Base-by-base conservation (phyloP, 768 basidiomycete genomes). In the Lyophyllum shimeji region DNA sequence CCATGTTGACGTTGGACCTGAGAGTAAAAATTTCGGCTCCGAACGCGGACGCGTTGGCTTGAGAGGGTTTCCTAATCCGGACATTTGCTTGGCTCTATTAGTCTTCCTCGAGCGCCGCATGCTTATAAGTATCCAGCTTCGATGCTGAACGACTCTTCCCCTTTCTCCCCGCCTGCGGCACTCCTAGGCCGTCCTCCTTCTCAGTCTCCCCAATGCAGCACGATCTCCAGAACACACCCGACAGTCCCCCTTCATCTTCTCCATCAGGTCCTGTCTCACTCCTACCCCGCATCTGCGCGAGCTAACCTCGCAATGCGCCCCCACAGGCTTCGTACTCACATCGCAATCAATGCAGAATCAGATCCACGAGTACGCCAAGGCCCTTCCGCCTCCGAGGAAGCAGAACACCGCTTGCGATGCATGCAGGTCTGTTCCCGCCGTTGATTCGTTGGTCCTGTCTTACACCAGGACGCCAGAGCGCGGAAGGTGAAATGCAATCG, bases 321-420 rank as follows among this genome's bases (percentile, higher is more conserved):
- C 20, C 48, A 44, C 66, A 87, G 87, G 80, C 62, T 81, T 87
- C 62, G 74, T 79, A 50, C 77, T 89, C 50, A 82, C 88, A 20
- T 82, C 80, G 7, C 82, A 81, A 56, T 79, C 84, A 44, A 80
- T 89, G 64, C 90, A 92, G 76, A 89, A 84, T 63, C 88, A 91
- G 71, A 87, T 90, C 52, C 87, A 90, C 65, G 89, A 92, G 65
- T 81, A 89, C 34, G 86, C 87, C 51, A 89, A 89, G 75, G 82
- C 86, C 0, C 80, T 90, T 0, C 88, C 91, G 0, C 89, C 90
- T n/a, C 89, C 91, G 6, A 77, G 93, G 55, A 93, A 93, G 69
- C 93, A 95, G 74, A 95, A 95, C 68, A 90, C 92, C 20, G 93
- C 94, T 24, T 95, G 93, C 71, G 93, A 95, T 76, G 89, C 89